Evolutionary conservation across 495 filamentous ascomycete species (phyloP).

Genomic region (Lichenothelia convexa): DNA sequence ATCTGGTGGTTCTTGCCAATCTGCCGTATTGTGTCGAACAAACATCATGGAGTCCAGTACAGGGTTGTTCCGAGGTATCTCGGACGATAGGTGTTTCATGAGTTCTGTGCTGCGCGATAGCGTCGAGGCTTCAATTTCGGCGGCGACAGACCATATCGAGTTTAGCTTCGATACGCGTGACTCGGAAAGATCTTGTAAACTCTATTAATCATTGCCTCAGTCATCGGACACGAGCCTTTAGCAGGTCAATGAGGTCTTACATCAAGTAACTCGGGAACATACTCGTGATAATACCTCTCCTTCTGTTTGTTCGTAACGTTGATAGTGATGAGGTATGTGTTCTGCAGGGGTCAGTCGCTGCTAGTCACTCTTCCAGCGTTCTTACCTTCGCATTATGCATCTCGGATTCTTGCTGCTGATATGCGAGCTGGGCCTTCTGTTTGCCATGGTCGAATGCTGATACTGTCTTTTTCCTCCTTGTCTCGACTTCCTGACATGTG

Average conservation of each 20-base stretch:
- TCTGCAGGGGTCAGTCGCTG: constrained; percentile 28
- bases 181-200: constrained; percentile 78
- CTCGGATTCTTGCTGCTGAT: constrained; percentile 74
- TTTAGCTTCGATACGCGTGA: constrained; percentile 71
- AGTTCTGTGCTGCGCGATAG: constrained; percentile 53
- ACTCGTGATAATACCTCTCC: constrained; percentile 91
- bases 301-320: constrained; percentile 94
- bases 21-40: constrained; percentile 67
- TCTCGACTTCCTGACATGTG: constrained; percentile 87
- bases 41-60: constrained; percentile 94
- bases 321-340: constrained; percentile 86
- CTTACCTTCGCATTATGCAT: constrained; percentile 86
- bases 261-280: constrained; percentile 83
- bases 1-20: constrained; percentile 65
- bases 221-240: not conserved
- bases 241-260: constrained; percentile 28
- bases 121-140: constrained; percentile 55
- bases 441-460: constrained; percentile 70
- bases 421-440: constrained; percentile 67
- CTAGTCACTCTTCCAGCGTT: not conserved
- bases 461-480: constrained; percentile 82
- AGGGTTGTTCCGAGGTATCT: constrained; percentile 79
- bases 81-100: constrained; percentile 48
- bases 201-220: constrained; percentile 22
- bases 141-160: constrained; percentile 61